These are phyloP conservation scores for Protoeuglena noctilucae DNA, from an alignment of 139 green algal genomes.

Conservation along the genomic window DNA sequence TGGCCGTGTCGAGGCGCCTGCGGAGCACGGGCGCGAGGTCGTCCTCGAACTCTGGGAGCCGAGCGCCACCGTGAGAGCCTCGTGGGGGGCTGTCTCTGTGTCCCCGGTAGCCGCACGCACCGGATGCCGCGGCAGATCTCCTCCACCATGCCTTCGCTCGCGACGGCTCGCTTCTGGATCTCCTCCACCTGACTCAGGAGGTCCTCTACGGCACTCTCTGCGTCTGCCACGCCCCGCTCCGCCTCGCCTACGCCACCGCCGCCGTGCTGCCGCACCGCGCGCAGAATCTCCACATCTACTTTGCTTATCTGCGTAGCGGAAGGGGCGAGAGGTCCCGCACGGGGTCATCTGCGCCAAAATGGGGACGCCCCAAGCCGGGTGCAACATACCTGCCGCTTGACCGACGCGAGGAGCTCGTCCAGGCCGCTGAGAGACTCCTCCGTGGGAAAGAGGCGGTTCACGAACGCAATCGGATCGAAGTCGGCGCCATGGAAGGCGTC, in stretches of 20 bases:
- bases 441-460: slow-evolving; percentile 1
- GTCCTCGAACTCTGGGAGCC: too few species aligned
- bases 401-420: not conserved
- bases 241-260: not conserved
- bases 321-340: too few species aligned
- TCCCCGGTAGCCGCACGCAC: too few species aligned
- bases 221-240: slow-evolving; percentile 1
- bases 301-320: too few species aligned
- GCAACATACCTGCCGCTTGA: too few species aligned
- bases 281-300: slow-evolving; percentile 6
- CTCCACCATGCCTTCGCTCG: slow-evolving; percentile 7
- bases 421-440: not conserved
- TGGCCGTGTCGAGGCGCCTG: slow-evolving; percentile 7
- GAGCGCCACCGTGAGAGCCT: too few species aligned
- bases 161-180: slow-evolving; percentile 4
- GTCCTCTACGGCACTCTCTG: slow-evolving; percentile 2
- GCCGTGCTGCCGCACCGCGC: slow-evolving; percentile 5
- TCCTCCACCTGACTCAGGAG: slow-evolving; percentile 1
- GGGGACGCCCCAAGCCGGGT: too few species aligned
- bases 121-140: slow-evolving; percentile 9
- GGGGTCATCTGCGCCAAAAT: too few species aligned
- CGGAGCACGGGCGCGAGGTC: too few species aligned
- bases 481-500: not conserved
- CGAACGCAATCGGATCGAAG: not conserved
- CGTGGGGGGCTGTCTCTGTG: too few species aligned